Evolutionary conservation across 2,329 filamentous ascomycete genomes (phyloP), one percentile per base, ranked within the genome.

Genomic region (Calonectria henricotiae): DNA sequence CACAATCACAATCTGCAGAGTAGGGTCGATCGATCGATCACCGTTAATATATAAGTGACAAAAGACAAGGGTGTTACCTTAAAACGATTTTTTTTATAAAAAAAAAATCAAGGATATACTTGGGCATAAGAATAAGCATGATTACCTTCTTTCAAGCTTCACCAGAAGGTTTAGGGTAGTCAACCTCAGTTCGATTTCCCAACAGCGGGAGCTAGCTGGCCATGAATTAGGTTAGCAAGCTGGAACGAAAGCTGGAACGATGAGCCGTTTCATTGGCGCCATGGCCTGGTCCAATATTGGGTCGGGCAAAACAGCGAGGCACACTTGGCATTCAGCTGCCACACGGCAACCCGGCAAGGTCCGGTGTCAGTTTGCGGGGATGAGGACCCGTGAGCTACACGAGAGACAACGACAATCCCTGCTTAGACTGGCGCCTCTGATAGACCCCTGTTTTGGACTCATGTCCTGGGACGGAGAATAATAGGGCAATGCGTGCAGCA

Each of bases 321-420:
- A 61, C 43, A 49, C 9, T 49, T 66, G 43, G 39, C 63, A 51
- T 41, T 43, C 44, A 58, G 54, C 44, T 58, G 62, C 35, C 62
- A 41, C 62, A 47, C 60, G 51, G 51, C 13, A 65, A 60, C 47
- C 49, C 63, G 63, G 63, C 63, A 65, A 58, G 43, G 55, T 39
- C 43, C 51, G 41, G 43, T 46, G 43, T 44, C 61, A 39, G 15
- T 60, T 58, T 58, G 63, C 63, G 49, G 63, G 63, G 63, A 37
- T 51, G 43, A 35, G 37, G 54, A 17, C 4, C 49, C 41, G 23
- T 55, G n/a, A 58, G 39, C 63, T 27, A n/a, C 30, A 32, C 32
- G 23, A n/a, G 17, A 47, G 63, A 44, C 51, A 66, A 23, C 13
- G 43, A 25, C 20, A 9, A 67, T 46, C 65, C 47, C 54, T 55